A percentile compares a stretch with the other conserved stretches of the same genome.
These are phyloP conservation scores for Eutypella sp. DNA, from an alignment of 2,329 filamentous ascomycete species.

Conservation along the genomic window DNA sequence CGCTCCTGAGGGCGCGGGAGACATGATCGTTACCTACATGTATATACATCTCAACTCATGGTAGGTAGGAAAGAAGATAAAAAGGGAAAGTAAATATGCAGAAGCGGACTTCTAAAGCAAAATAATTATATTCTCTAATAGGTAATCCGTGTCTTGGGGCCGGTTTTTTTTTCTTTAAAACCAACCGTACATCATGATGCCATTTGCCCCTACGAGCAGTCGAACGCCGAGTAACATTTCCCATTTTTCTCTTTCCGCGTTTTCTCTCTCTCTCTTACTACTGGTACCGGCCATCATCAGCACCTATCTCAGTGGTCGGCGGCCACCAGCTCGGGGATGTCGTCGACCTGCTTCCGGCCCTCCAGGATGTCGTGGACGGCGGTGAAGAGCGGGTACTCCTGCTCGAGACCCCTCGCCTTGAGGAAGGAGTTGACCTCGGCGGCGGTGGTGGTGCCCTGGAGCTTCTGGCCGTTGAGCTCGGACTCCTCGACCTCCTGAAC, in stretches of 20 bases:
- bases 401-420: constrained; percentile 69
- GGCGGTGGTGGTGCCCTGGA: constrained; percentile 93
- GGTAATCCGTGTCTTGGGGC: too few relatives aligned
- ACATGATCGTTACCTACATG: not conserved
- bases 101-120: not conserved
- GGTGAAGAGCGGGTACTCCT: constrained; percentile 88
- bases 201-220: too few relatives aligned
- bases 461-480: constrained; percentile 92
- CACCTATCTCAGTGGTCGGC: constrained; percentile 1
- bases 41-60: not conserved
- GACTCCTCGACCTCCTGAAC: constrained; percentile 84
- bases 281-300: too few relatives aligned
- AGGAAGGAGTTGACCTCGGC: constrained; percentile 88
- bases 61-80: not conserved
- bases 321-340: constrained; percentile 67
- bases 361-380: constrained; percentile 79
- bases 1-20: not conserved
- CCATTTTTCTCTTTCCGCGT: too few relatives aligned
- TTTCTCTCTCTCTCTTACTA: too few relatives aligned
- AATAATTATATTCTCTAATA: not conserved
- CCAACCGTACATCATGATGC: too few relatives aligned
- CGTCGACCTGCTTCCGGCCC: constrained; percentile 69
- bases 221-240: too few relatives aligned
- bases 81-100: not conserved
- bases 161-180: too few relatives aligned